A percentile compares a stretch with the other conserved stretches of the same genome.
phyloP scores from a whole-genome alignment of 352 stramenopile species.

The Phytophthora citrophthora region DNA sequence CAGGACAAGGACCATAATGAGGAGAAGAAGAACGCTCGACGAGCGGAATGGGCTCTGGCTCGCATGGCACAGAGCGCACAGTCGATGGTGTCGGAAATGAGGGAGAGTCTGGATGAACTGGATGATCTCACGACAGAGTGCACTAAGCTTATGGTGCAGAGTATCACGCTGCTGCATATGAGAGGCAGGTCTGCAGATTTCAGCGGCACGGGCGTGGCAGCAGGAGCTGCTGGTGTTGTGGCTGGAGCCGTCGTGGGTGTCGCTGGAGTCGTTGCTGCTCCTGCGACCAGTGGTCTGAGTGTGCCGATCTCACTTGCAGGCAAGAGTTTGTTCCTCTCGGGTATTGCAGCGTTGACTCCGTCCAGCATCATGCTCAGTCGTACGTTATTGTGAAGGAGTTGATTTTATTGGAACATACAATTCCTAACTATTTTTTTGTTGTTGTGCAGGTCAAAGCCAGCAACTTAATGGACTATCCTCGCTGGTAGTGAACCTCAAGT shows the following conservation, averaged over 20 bases:
- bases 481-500: constrained; percentile 83
- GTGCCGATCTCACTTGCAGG: constrained; percentile 82
- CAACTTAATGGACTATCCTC: constrained; percentile 79
- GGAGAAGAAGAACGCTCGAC: constrained; percentile 71
- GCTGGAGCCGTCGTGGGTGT: constrained; percentile 80
- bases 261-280: constrained; percentile 75
- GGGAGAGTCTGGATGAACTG: constrained; percentile 76
- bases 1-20: constrained; percentile 69
- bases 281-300: constrained; percentile 81
- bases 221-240: constrained; percentile 80
- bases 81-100: constrained; percentile 74
- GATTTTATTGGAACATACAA: neutral
- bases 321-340: constrained; percentile 87
- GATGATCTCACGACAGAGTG: constrained; percentile 83
- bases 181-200: constrained; percentile 82
- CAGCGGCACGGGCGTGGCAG: constrained; percentile 84
- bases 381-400: constrained; percentile 39
- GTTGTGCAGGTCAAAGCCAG: constrained; percentile 74
- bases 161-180: constrained; percentile 88
- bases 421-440: constrained; percentile 4
- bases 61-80: constrained; percentile 76
- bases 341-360: constrained; percentile 76
- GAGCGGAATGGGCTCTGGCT: constrained; percentile 77
- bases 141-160: constrained; percentile 87
- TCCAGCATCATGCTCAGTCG: constrained; percentile 89